These are phyloP conservation scores for Dioscorea cayenensis DNA, from an alignment of 116 monocot species.

Conservation along the genomic window DNA sequence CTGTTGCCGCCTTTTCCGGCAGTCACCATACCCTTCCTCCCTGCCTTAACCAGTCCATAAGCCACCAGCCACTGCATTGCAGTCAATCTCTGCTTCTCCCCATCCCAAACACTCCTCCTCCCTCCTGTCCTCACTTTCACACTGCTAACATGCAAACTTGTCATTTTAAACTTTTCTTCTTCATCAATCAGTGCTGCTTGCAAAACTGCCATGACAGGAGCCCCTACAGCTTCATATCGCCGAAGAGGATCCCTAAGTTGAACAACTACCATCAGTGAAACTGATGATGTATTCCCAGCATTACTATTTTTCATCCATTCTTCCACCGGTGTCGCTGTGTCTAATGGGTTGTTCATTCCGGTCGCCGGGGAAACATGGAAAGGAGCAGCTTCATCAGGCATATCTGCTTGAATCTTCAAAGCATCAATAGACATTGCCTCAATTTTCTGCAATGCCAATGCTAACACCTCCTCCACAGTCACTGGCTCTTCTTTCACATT, in stretches of 20 bases:
- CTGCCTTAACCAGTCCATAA: conserved; percentile 54
- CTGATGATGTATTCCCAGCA: background rate
- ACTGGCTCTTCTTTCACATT: conserved; percentile 55
- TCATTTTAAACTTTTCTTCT: conserved; percentile 52
- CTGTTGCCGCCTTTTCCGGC: conserved; percentile 9
- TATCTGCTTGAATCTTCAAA: conserved; percentile 75
- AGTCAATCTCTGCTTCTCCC: conserved; percentile 63
- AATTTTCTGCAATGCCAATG: conserved; percentile 67
- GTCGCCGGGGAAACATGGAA: conserved; percentile 59
- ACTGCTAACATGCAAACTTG: conserved; percentile 64
- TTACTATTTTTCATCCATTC: conserved; percentile 22
- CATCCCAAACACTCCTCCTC: conserved; percentile 48
- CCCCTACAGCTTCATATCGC: conserved; percentile 77
- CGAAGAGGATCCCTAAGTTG: conserved; percentile 75
- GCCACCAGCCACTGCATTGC: conserved; percentile 92
- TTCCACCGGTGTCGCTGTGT: conserved; percentile 25
- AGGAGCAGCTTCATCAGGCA: conserved; percentile 75
- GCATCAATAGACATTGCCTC: conserved; percentile 75
- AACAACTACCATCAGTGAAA: conserved; percentile 37
- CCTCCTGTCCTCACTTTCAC: conserved; percentile 30
- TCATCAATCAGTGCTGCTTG: conserved; percentile 35
- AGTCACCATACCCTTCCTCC: conserved; percentile 17
- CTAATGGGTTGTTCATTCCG: conserved; percentile 23
- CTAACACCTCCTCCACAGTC: conserved; percentile 43
- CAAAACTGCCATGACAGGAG: conserved; percentile 39